These are phyloP conservation scores for Dothideomycetidae sp. DNA, from an alignment of 2,329 filamentous ascomycete species.

Conservation along the genomic window DNA sequence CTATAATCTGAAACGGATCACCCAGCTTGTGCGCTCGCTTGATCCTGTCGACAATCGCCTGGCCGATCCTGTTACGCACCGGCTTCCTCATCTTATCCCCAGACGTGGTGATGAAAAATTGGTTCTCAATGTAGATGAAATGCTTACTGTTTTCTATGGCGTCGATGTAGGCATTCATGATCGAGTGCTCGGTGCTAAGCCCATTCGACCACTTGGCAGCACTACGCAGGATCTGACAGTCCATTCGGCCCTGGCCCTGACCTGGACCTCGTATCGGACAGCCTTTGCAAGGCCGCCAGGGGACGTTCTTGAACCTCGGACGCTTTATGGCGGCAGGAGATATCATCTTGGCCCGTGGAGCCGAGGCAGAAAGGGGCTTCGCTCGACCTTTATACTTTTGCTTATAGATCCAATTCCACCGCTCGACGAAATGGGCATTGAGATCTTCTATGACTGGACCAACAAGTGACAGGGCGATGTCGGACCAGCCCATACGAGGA, in stretches of 20 bases:
- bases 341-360: conserved; percentile 23
- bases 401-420: conserved; percentile 84
- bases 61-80: conserved; percentile 63
- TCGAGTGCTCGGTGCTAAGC: conserved; percentile 55
- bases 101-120: conserved; percentile 80
- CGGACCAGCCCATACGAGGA: conserved; percentile 87
- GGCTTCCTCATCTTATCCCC: conserved; percentile 52
- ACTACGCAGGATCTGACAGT: conserved; percentile 63
- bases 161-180: conserved; percentile 75
- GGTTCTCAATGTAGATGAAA: conserved; percentile 59
- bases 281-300: conserved; percentile 15
- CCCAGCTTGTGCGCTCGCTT: conserved; percentile 51
- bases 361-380: conserved; percentile 26
- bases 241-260: conserved; percentile 16
- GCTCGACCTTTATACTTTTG: conserved; percentile 56
- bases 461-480: conserved; percentile 62
- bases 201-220: conserved; percentile 46
- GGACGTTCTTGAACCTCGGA: conserved; percentile 19
- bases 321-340: conserved; percentile 23
- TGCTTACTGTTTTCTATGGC: conserved; percentile 79
- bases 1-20: conserved; percentile 58
- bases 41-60: conserved; percentile 65
- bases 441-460: conserved; percentile 66
- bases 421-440: conserved; percentile 62
- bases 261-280: conserved; percentile 16